phyloP scores from a whole-genome alignment of 2,329 filamentous ascomycete species.

The Sporothrix pseudoabietina region DNA sequence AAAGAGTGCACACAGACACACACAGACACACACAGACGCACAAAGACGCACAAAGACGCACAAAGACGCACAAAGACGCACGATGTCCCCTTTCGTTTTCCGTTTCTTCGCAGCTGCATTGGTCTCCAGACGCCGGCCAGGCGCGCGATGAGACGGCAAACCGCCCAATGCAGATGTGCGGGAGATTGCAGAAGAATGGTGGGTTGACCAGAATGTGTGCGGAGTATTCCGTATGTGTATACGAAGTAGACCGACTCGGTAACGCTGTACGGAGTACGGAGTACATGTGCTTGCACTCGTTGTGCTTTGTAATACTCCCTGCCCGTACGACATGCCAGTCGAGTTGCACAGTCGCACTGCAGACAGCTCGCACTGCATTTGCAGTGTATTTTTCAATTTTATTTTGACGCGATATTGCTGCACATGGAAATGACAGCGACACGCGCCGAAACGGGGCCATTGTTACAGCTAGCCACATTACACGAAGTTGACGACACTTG shows the following conservation, averaged over 20 bases:
- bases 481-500: neutral
- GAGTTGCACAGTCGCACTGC: neutral
- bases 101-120: neutral
- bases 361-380: neutral
- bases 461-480: slow-evolving; percentile 10
- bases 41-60: neutral
- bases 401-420: neutral
- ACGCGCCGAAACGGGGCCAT: neutral
- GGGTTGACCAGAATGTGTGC: neutral
- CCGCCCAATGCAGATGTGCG: slow-evolving; percentile 6
- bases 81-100: neutral
- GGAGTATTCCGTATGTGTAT: too few relatives aligned
- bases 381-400: neutral
- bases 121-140: neutral
- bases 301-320: neutral
- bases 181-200: slow-evolving; percentile 10
- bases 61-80: neutral
- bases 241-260: neutral
- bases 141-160: slow-evolving; percentile 2
- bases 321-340: slow-evolving; percentile 13
- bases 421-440: neutral
- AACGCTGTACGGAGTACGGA: neutral
- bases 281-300: neutral
- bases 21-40: neutral
- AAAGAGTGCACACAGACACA: neutral